Evolutionary conservation across 1,139 yeast species (phyloP).

Genomic region (Pichia sp.): DNA sequence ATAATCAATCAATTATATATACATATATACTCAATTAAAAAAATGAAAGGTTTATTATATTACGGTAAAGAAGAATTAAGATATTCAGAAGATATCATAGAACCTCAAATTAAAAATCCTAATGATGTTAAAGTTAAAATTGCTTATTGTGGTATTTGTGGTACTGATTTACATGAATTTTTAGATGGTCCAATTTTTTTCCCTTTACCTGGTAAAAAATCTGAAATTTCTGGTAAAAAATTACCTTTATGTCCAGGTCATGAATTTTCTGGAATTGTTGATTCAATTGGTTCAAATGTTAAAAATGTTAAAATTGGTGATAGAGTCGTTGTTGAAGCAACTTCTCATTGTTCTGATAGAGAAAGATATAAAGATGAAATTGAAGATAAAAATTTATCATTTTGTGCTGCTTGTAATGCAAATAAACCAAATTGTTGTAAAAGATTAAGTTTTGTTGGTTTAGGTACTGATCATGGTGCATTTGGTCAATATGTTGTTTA

Average conservation of each 20-base stretch:
- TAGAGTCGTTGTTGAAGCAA: constrained; percentile 38
- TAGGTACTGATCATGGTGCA: constrained; percentile 32
- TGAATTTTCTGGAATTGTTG: constrained; percentile 48
- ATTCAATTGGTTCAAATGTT: constrained; percentile 41
- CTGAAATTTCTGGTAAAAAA: constrained; percentile 28
- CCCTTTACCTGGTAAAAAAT: constrained; percentile 29
- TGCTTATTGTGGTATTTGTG: constrained; percentile 54
- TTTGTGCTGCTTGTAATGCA: constrained; percentile 40
- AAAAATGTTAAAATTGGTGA: constrained; percentile 46
- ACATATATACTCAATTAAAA: not conserved
- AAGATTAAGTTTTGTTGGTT: constrained; percentile 35
- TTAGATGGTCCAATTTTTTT: constrained; percentile 49
- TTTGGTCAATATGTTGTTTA: constrained; percentile 37
- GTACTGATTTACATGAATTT: constrained; percentile 52
- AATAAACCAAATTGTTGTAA: constrained; percentile 45
- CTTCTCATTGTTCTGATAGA: constrained; percentile 37
- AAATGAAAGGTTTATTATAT: constrained; percentile 53
- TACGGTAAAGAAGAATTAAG: constrained; percentile 45
- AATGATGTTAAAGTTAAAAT: constrained; percentile 47
- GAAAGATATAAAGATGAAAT: constrained; percentile 30
- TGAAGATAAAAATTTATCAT: constrained; percentile 21
- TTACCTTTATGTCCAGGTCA: constrained; percentile 41
- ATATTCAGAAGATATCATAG: constrained; percentile 37
- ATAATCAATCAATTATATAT: not conserved
- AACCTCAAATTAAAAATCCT: constrained; percentile 39